These are phyloP conservation scores for Paramecium octaurelia DNA, from an alignment of 73 alveolate species.

Conservation along the genomic window DNA sequence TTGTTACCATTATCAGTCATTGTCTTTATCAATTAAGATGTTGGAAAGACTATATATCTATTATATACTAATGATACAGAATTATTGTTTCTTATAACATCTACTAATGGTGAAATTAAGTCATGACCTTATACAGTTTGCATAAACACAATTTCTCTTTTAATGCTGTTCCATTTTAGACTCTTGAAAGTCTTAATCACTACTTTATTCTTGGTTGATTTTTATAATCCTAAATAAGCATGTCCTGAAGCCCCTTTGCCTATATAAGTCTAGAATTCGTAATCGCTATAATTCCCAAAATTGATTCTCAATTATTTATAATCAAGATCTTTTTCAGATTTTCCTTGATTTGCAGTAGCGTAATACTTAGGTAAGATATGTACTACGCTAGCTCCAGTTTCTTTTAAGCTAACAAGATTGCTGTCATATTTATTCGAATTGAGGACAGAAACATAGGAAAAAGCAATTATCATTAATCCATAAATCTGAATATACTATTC, in stretches of 20 bases:
- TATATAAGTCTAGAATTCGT: neutral
- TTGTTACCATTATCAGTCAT: conserved; percentile 17
- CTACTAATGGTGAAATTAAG: neutral
- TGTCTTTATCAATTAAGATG: neutral
- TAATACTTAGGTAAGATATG: neutral
- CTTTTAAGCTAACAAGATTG: neutral
- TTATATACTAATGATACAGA: conserved; percentile 1
- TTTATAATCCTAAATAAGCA: conserved; percentile 3
- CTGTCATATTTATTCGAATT: neutral
- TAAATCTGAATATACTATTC: neutral
- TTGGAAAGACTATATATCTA: neutral
- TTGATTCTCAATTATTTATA: neutral
- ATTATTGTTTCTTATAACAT: neutral
- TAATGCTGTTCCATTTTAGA: conserved; percentile 9
- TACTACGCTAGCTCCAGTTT: neutral
- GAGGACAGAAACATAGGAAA: neutral
- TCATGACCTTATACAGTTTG: neutral
- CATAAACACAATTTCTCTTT: conserved; percentile 18
- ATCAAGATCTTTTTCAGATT: neutral
- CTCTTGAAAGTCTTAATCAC: conserved; percentile 2
- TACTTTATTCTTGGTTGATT: conserved; percentile 3
- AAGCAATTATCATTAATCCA: neutral
- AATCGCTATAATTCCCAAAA: conserved; percentile 14
- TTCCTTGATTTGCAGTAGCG: conserved; percentile 32
- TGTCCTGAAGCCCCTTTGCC: conserved; percentile 45